Evolutionary conservation across 1,284 basidiomycete genomes (phyloP), one percentile per base, ranked within the genome.

Genomic region (Peniophora sp.): DNA sequence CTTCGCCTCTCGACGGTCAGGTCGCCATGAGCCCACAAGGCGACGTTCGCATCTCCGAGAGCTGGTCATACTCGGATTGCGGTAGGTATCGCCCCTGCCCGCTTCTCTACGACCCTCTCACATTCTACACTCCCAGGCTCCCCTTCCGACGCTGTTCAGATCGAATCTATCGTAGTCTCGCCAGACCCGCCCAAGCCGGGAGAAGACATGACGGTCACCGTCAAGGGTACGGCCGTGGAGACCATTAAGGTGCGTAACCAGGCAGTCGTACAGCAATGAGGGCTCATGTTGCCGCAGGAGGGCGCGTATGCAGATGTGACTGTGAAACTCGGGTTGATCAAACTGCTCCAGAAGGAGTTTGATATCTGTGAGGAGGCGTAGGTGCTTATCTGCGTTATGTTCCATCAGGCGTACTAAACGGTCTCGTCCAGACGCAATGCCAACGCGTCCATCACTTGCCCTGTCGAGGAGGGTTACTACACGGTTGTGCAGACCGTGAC

Each of bases 281-380:
- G 23, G 22, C 42, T 24, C 34, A 44, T 23, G 56, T 20, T 46
- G 32, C 27, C 12, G 9, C n/a, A 96, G 92, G 85, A 93, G 9
- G 94, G 94, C n/a, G 88, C 94, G 27, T 88, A 81, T 60, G 93
- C 87, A 10, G 82, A 94, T 57, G 92, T 97, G 2, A 70, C 71
- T 1, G 93, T 97, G 54, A 97, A 96, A 68, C 75, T 97, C 37
- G 94, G 94, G 24, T 69, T 88, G 15, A 82, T 97, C 66, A 94
- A 92, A 72, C 64, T 97, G 10, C 68, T 97, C 18, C 70, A 76
- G 46, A 95, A 91, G 71, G 66, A 63, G 17, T 94, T 97, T 59
- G 90, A 97, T 59, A 68, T 96, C 47, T 97, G 94, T 64, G 79
- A 94, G 53, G 93, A 97, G 68, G 92, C 93, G 92, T 95, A 71